A percentile compares a stretch with the other conserved stretches of the same genome.
Evolutionary conservation across 129 eudicot genomes (phyloP).

Genomic region (Tanacetum coccineum): DNA sequence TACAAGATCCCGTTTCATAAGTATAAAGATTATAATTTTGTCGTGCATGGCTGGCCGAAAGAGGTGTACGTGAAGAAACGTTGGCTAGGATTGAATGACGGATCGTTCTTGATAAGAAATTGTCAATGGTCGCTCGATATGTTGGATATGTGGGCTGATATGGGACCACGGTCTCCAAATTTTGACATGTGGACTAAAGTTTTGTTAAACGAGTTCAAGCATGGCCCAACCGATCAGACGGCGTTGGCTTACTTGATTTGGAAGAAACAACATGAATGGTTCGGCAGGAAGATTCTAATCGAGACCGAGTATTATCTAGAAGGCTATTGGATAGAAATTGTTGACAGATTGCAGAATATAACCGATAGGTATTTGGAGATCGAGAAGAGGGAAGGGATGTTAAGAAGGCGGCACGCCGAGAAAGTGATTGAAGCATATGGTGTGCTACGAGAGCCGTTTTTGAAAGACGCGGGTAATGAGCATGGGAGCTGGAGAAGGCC

Average conservation of each 20-base stretch:
- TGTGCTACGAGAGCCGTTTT: conserved; percentile 23
- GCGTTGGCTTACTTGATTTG: conserved; percentile 36
- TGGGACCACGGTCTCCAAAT: conserved; percentile 42
- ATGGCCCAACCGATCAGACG: conserved; percentile 43
- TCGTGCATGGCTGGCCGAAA: conserved; percentile 36
- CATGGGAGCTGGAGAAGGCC: conserved; percentile 37
- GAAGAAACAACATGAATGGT: conserved; percentile 30
- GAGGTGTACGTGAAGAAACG: conserved; percentile 33
- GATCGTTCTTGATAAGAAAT: conserved; percentile 44
- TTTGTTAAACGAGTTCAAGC: conserved; percentile 18
- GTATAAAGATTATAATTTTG: neutral
- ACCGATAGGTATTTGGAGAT: conserved; percentile 24
- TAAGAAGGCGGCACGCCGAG: conserved; percentile 61
- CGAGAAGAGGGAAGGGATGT: conserved; percentile 19
- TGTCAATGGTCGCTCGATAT: conserved; percentile 59
- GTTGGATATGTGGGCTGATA: conserved; percentile 41
- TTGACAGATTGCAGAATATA: conserved; percentile 10
- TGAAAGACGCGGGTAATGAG: conserved; percentile 26
- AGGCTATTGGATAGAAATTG: conserved; percentile 42
- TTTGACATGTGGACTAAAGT: conserved; percentile 34
- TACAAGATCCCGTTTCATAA: too few relatives aligned
- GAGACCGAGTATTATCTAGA: conserved; percentile 43
- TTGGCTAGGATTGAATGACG: conserved; percentile 45
- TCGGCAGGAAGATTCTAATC: conserved; percentile 22
- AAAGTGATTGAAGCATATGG: conserved; percentile 29